phyloP scores from a whole-genome alignment of 768 basidiomycete species.

The Pilatotrama ljubarskyi region DNA sequence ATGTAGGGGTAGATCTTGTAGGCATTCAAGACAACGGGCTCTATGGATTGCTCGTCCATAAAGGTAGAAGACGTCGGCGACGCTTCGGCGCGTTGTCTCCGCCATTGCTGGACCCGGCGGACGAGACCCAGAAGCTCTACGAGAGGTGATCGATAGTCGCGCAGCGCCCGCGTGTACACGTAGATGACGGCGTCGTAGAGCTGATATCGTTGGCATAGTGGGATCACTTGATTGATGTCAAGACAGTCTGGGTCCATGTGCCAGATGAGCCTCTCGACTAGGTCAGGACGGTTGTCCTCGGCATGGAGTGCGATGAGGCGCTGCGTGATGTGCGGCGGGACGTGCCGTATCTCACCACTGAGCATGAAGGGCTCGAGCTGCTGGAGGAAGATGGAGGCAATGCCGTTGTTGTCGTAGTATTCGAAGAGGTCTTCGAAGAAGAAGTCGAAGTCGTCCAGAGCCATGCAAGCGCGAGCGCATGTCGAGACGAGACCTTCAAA shows the following conservation, averaged over 20 bases:
- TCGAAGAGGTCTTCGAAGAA: constrained; percentile 94
- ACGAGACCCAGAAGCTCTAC: constrained; percentile 83
- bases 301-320: constrained; percentile 78
- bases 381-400: constrained; percentile 78
- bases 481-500: constrained; percentile 86
- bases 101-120: constrained; percentile 60
- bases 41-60: constrained; percentile 44
- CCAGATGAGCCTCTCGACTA: constrained; percentile 91
- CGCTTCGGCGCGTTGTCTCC: constrained; percentile 38
- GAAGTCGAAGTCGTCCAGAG: constrained; percentile 80
- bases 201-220: constrained; percentile 75
- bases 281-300: constrained; percentile 64
- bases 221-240: constrained; percentile 92
- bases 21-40: constrained; percentile 66
- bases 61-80: constrained; percentile 26
- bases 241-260: constrained; percentile 89
- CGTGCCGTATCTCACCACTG: constrained; percentile 62
- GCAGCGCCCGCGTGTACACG: constrained; percentile 85
- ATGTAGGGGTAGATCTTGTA: constrained; percentile 94
- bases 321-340: constrained; percentile 90
- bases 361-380: constrained; percentile 85
- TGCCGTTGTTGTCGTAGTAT: constrained; percentile 81
- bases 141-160: constrained; percentile 86
- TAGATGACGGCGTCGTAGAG: constrained; percentile 95
- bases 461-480: constrained; percentile 77